phyloP scores from a whole-genome alignment of 805 yeast genomes.

The Yamadazyma paraphyllophila region DNA sequence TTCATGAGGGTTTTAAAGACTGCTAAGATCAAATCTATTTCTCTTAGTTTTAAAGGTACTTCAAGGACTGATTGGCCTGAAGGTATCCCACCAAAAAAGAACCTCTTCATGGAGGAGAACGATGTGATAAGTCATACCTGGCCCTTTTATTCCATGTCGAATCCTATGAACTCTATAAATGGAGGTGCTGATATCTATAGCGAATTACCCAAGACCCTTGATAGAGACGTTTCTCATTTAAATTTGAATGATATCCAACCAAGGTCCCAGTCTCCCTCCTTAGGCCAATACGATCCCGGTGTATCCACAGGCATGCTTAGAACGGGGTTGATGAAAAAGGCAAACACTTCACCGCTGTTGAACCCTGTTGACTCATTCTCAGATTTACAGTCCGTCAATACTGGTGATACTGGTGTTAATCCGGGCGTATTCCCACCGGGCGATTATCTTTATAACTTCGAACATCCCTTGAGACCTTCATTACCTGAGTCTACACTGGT shows the following conservation, averaged over 20 bases:
- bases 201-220: conserved; percentile 21
- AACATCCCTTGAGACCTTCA: conserved; percentile 78
- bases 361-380: conserved; percentile 19
- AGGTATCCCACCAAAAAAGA: conserved; percentile 89
- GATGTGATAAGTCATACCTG: conserved; percentile 78
- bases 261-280: conserved; percentile 11
- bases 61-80: conserved; percentile 95
- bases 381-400: conserved; percentile 18
- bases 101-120: conserved; percentile 60
- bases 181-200: conserved; percentile 50
- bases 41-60: conserved; percentile 61
- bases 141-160: conserved; percentile 65
- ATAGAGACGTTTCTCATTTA: conserved; percentile 35
- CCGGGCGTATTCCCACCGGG: conserved; percentile 66
- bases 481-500: conserved; percentile 78
- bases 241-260: conserved; percentile 28
- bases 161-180: conserved; percentile 20
- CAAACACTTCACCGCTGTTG: conserved; percentile 31
- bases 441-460: conserved; percentile 89
- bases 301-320: not conserved
- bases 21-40: conserved; percentile 62
- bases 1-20: conserved; percentile 69
- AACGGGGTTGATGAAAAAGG: conserved; percentile 24
- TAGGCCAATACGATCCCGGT: not conserved
- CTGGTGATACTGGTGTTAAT: conserved; percentile 20